Evolutionary conservation across 2,329 filamentous ascomycete genomes (phyloP).

Genomic region (Cordyceps cateniannulata): DNA sequence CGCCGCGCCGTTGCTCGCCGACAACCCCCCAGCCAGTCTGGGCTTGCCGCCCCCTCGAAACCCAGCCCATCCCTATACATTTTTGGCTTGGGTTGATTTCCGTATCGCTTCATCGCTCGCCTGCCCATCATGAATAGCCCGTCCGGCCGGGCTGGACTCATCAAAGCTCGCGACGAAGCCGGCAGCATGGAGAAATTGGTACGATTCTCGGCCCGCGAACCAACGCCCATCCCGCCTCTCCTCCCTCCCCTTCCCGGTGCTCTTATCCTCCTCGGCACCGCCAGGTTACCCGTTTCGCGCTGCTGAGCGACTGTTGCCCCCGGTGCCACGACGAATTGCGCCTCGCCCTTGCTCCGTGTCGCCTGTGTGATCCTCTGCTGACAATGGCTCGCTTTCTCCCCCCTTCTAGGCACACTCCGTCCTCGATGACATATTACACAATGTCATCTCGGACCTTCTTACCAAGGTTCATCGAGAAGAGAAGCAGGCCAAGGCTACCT

Average conservation of each 20-base stretch:
- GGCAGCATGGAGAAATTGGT: constrained; percentile 53
- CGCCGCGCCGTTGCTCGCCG: neutral
- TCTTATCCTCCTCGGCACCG: neutral
- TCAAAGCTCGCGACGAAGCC: constrained; percentile 46
- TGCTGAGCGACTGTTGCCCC: neutral
- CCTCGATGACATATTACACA: constrained; percentile 69
- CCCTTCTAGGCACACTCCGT: constrained; percentile 51
- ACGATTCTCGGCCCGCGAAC: constrained; percentile 27
- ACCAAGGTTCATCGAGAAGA: constrained; percentile 72
- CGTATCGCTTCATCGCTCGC: constrained; percentile 7
- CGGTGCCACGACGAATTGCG: neutral
- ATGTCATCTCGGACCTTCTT: constrained; percentile 68
- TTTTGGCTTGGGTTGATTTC: constrained; percentile 1
- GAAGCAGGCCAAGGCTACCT: constrained; percentile 63
- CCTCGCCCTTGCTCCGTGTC: neutral
- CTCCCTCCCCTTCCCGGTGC: neutral
- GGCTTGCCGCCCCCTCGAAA: constrained; percentile 9
- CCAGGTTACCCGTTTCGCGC: neutral
- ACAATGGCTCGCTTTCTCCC: constrained; percentile 4
- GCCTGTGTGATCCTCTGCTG: neutral
- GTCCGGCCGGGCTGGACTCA: constrained; percentile 51
- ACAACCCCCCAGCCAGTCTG: neutral
- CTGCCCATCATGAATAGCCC: constrained; percentile 31
- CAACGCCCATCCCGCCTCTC: neutral
- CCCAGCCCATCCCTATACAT: neutral